Evolutionary conservation across 306 rosid genomes (phyloP).

Genomic region (Castanopsis chinensis): DNA sequence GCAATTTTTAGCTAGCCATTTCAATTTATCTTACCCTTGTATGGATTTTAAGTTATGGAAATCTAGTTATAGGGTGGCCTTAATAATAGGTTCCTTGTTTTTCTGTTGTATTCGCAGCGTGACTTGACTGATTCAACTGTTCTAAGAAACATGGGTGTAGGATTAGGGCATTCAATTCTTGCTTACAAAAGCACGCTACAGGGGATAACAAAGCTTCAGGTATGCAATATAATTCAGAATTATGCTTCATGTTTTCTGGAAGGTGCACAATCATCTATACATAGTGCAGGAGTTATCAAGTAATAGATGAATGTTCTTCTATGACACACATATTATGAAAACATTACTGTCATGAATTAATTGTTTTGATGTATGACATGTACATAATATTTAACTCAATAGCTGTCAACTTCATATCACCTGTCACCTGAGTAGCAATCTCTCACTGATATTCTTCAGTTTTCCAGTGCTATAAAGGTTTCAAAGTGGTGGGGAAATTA

Average conservation of each 20-base stretch:
- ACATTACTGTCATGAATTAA: background rate
- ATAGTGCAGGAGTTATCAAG: background rate
- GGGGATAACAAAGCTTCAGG: conserved; percentile 89
- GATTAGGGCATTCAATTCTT: conserved; percentile 87
- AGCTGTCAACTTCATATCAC: conserved; percentile 2
- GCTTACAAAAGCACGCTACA: conserved; percentile 82
- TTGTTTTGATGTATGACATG: background rate
- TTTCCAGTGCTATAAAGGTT: no score
- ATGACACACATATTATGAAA: background rate
- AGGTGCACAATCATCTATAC: background rate
- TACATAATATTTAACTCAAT: background rate
- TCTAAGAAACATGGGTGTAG: conserved; percentile 85
- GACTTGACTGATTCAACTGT: conserved; percentile 98
- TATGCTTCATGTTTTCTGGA: background rate
- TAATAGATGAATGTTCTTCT: background rate
- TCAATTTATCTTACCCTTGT: conserved; percentile 3
- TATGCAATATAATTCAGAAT: conserved; percentile 22
- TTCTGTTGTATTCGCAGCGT: conserved; percentile 38
- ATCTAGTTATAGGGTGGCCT: conserved; percentile 11
- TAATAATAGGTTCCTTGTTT: background rate
- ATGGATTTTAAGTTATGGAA: conserved; percentile 3
- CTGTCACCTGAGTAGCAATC: background rate
- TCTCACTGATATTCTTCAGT: background rate
- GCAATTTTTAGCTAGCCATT: background rate
- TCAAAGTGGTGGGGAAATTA: background rate